These are phyloP conservation scores for Vicia villosa DNA, from an alignment of 306 rosid genomes.

Conservation along the genomic window DNA sequence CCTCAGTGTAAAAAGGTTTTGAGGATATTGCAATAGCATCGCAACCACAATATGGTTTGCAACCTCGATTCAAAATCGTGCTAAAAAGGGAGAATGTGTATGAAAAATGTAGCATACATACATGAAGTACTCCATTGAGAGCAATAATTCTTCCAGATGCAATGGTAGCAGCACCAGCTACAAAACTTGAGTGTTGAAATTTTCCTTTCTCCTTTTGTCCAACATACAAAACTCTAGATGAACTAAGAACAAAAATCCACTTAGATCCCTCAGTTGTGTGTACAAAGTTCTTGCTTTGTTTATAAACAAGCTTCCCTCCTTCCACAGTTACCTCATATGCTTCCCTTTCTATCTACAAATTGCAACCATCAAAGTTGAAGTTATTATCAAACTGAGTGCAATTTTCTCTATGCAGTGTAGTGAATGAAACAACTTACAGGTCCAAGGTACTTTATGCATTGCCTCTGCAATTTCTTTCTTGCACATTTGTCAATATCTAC, in stretches of 20 bases:
- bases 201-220: constrained; percentile 73
- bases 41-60: too few species aligned
- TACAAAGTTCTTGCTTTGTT: constrained; percentile 47
- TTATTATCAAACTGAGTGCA: neutral
- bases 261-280: constrained; percentile 60
- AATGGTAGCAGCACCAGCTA: constrained; percentile 83
- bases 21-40: too few species aligned
- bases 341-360: constrained; percentile 68
- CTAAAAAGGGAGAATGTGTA: neutral
- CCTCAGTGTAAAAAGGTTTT: too few species aligned
- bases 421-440: constrained; percentile 56
- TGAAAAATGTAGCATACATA: constrained; percentile 45
- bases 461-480: constrained; percentile 52
- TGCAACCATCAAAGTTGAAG: constrained; percentile 30
- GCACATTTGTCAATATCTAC: constrained; percentile 51
- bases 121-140: constrained; percentile 62
- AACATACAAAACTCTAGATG: constrained; percentile 59
- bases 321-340: constrained; percentile 69
- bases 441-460: constrained; percentile 79
- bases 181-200: constrained; percentile 88
- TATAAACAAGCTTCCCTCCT: constrained; percentile 66
- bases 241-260: constrained; percentile 89
- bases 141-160: constrained; percentile 83
- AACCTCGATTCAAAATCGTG: neutral
- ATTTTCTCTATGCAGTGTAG: neutral